Evolutionary conservation across 2,329 filamentous ascomycete genomes (phyloP).

Genomic region (Penicillium sp.): DNA sequence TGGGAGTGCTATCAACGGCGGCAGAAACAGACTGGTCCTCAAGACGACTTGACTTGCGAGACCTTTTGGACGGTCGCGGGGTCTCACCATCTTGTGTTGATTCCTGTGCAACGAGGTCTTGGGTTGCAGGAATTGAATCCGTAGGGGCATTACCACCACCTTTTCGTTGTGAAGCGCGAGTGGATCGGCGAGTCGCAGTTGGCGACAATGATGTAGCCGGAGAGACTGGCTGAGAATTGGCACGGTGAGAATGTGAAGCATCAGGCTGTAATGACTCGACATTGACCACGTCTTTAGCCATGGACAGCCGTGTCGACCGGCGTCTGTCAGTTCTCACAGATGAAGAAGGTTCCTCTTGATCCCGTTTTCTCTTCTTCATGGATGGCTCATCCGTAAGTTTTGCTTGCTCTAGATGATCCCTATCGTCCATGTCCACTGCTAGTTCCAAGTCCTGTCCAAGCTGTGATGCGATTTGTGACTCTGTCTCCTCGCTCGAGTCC

Average conservation of each 20-base stretch:
- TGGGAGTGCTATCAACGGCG: conserved; percentile 9
- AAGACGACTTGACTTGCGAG: conserved; percentile 24
- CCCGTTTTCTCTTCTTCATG: conserved; percentile 31
- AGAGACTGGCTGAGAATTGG: conserved; percentile 1
- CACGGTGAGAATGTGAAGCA: conserved; percentile 10
- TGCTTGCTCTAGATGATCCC: conserved; percentile 1
- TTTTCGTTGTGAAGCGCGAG: conserved; percentile 19
- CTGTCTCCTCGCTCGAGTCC: conserved; percentile 34
- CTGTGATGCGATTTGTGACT: conserved; percentile 40
- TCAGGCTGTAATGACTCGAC: conserved; percentile 10
- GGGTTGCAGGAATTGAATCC: neutral
- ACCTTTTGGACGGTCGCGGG: conserved; percentile 23
- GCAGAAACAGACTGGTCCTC: conserved; percentile 17
- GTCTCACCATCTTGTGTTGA: conserved; percentile 4
- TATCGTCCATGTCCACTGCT: conserved; percentile 27
- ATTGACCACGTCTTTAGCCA: conserved; percentile 9
- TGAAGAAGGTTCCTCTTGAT: conserved; percentile 14
- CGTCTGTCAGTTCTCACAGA: conserved; percentile 21
- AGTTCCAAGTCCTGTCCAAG: conserved; percentile 38
- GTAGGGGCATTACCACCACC: neutral
- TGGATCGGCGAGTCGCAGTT: conserved; percentile 18
- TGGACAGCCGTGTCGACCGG: conserved; percentile 24
- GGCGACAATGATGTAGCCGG: conserved; percentile 12
- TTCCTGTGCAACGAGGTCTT: neutral
- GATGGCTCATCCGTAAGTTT: conserved; percentile 10